Evolutionary conservation across 2,329 filamentous ascomycete species (phyloP), one percentile per base, ranked within the genome.

Genomic region (Botryotinia convoluta): DNA sequence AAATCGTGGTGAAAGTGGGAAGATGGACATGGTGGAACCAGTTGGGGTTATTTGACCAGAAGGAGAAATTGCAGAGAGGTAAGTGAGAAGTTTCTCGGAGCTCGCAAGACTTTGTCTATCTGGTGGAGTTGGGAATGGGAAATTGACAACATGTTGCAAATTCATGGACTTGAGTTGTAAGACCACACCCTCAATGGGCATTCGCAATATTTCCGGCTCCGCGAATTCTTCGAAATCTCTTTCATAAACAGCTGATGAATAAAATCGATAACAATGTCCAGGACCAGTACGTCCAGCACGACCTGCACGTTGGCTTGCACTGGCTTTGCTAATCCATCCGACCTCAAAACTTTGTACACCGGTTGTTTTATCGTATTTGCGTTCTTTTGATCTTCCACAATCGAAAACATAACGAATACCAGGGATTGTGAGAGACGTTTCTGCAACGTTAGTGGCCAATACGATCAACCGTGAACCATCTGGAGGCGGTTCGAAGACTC

Each of bases 291-390:
- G 91, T 76, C 97, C 96, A 73, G 96, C 96, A 87, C 96, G 93
- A 83, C 96, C 96, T 74, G 94, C 90, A 81, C 96, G 89, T 83
- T 99, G 96, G 77, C 91, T 93, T 12, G 96, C 95, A 81, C 94
- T 97, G 42, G 96, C 96, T 84, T 99, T 98, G 84, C 95, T 98
- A 81, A 98, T 97, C 94, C 95, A 99, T 59, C 92, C 92, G 71
- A 99, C 89, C 78, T 97, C 93, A 81, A 97, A 99, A 80, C 92
- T 97, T 81, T 99, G 96, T 0, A 99, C 95, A 5, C 95, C 95
- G 14, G 93, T 98, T 18, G 89, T 84, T n/a, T 89, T 87, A 80
- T 98, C 93, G 79, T 96, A 98, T 73, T 91, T 92, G 75, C 95
- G 92, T 82, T 98, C 95, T 82, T 99, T 99, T 51, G 93, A 92